Evolutionary conservation across 768 basidiomycete genomes (phyloP), one percentile per base, ranked within the genome.

Genomic region (Trametes maxima): DNA sequence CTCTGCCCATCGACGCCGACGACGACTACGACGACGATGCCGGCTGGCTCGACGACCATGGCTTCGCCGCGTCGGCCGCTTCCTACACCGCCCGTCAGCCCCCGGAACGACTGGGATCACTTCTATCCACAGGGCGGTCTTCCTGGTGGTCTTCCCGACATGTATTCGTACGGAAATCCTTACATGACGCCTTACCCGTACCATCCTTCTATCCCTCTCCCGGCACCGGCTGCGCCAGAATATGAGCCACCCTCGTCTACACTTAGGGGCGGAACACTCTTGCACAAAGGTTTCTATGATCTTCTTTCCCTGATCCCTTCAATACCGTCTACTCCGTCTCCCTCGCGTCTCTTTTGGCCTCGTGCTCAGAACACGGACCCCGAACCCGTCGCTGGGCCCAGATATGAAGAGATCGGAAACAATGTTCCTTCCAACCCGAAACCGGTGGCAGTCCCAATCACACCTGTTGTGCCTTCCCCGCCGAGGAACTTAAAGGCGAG

Each of bases 211-310:
- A 42, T 50, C 12, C 47, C 61, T 7, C 57, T 52, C 2, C 56
- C 62, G 1, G 39, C 40, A 0, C 53, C 57, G 7, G 10, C 52
- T 12, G 28, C 46, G 16, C 57, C 57, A 6, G 62, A 63, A 5
- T 63, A 63, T 17, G 62, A 63, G 6, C 52, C 43, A 2, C 62
- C 62, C 2, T 63, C 62, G 14, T 51, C 62, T 2, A 63, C 62
- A 2, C 40, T 63, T 17, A 85, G 85, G 54, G 82, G 80, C 14
- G 90, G 88, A 25, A 90, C 90, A 7, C 76, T 93, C 54, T 77
- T 94, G 40, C 92, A 94, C 82, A 89, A 91, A 65, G 93, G 91
- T n/a, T 93, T 93, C 79, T 94, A 92, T 75, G 90, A 92, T 78
- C 81, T 94, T 33, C 79, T 92, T 39, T 80, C 90, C 24, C 82